Evolutionary conservation across 1,284 basidiomycete species (phyloP).

Genomic region (Sporisorium scitamineum): DNA sequence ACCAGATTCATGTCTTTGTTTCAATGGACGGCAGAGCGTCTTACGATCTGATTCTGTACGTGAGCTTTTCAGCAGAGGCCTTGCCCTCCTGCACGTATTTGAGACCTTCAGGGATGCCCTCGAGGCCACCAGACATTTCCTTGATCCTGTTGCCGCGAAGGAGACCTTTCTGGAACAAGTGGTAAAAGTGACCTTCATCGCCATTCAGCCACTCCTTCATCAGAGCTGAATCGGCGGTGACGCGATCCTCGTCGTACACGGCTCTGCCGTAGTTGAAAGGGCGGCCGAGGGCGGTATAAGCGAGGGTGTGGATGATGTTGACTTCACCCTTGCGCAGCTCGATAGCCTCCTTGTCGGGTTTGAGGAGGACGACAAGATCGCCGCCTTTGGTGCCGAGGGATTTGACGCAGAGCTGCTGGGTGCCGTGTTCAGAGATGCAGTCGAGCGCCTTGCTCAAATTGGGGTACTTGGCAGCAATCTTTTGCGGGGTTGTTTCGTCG

Average conservation of each 20-base stretch:
- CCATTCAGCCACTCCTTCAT: constrained; percentile 53
- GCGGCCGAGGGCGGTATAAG: constrained; percentile 56
- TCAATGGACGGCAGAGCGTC: background rate
- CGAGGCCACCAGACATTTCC: constrained; percentile 55
- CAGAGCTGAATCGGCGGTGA: constrained; percentile 33
- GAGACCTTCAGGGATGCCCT: constrained; percentile 51
- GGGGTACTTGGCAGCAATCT: constrained; percentile 60
- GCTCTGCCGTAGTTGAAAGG: constrained; percentile 57
- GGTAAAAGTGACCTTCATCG: constrained; percentile 51
- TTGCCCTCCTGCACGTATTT: constrained; percentile 58
- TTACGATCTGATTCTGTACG: constrained; percentile 47
- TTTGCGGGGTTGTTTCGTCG: constrained; percentile 64
- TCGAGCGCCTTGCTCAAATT: constrained; percentile 62
- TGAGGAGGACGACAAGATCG: constrained; percentile 58
- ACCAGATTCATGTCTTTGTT: background rate
- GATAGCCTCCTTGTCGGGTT: constrained; percentile 56
- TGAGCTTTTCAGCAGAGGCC: constrained; percentile 62
- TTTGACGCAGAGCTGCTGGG: constrained; percentile 52
- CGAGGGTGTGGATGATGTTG: constrained; percentile 57
- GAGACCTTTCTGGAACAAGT: constrained; percentile 45
- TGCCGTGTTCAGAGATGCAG: constrained; percentile 64
- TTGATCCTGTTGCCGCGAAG: constrained; percentile 59
- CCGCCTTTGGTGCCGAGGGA: constrained; percentile 53
- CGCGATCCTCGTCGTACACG: constrained; percentile 36
- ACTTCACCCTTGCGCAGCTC: constrained; percentile 55